These are phyloP conservation scores for Neoascochyta sp. DNA, from an alignment of 2,329 filamentous ascomycete genomes.

Conservation along the genomic window DNA sequence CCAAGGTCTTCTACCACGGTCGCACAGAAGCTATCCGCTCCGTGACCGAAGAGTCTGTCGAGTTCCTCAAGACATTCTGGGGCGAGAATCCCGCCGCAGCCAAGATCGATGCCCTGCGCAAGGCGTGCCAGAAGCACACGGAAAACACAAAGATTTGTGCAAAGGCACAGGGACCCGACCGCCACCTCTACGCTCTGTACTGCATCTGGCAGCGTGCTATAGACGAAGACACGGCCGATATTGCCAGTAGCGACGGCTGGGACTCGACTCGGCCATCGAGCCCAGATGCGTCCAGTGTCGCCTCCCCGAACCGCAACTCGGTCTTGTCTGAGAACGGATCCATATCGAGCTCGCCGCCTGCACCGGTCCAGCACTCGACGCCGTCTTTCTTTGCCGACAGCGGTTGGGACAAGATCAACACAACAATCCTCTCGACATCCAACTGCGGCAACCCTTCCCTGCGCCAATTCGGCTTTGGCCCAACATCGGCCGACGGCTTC, in stretches of 20 bases:
- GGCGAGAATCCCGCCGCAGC: conserved; percentile 76
- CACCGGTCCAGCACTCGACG: conserved; percentile 48
- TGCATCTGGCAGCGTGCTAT: conserved; percentile 90
- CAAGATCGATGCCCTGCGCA: conserved; percentile 81
- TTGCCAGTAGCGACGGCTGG: conserved; percentile 54
- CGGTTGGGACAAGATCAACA: conserved; percentile 95
- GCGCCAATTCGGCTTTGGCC: conserved; percentile 93
- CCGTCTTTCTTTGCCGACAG: conserved; percentile 81
- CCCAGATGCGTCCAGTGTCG: conserved; percentile 50
- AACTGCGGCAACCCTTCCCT: conserved; percentile 97
- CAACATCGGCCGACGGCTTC: conserved; percentile 89
- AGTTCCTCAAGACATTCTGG: conserved; percentile 94
- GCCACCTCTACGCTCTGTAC: conserved; percentile 90
- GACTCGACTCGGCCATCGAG: conserved; percentile 46
- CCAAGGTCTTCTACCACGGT: conserved; percentile 87
- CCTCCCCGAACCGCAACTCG: conserved; percentile 55
- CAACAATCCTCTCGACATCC: conserved; percentile 90
- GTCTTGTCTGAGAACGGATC: conserved; percentile 49
- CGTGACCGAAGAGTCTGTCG: conserved; percentile 76
- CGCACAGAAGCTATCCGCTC: conserved; percentile 90
- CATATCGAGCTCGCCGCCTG: conserved; percentile 51
- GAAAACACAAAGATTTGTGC: conserved; percentile 77
- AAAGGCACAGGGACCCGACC: conserved; percentile 85
- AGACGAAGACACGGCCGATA: conserved; percentile 63
- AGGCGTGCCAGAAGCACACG: conserved; percentile 79